Evolutionary conservation across 1,284 basidiomycete species (phyloP).

Genomic region (Irpex lacteus): DNA sequence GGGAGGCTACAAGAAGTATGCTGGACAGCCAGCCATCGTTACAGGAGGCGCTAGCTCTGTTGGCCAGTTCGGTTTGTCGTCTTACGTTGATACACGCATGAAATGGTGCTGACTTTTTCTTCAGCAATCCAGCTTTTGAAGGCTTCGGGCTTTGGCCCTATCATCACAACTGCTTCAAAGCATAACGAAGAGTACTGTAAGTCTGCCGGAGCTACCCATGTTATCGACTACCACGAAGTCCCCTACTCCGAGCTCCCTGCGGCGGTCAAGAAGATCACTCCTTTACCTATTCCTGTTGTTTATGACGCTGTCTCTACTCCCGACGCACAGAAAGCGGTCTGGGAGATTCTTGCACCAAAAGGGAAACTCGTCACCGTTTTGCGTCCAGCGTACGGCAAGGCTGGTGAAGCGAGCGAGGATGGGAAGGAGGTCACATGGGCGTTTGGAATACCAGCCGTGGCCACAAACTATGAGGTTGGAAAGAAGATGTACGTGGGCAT

Average conservation of each 20-base stretch:
- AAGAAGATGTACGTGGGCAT: conserved; percentile 12
- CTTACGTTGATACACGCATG: neutral
- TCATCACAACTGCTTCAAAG: conserved; percentile 26
- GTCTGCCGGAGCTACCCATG: conserved; percentile 30
- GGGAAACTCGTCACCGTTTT: neutral
- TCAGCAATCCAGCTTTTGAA: conserved; percentile 27
- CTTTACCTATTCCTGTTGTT: conserved; percentile 12
- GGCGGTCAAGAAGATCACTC: conserved; percentile 12
- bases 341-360: conserved; percentile 22
- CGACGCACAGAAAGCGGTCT: conserved; percentile 22
- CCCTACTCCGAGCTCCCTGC: conserved; percentile 10
- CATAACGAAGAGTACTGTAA: conserved; percentile 28
- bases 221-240: conserved; percentile 21
- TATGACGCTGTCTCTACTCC: conserved; percentile 26
- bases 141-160: conserved; percentile 23
- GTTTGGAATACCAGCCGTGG: conserved; percentile 7
- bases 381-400: neutral
- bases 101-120: neutral
- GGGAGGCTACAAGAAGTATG: conserved; percentile 24
- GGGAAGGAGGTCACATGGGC: conserved; percentile 13
- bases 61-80: conserved; percentile 32
- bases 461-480: conserved; percentile 9
- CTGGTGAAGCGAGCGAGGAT: neutral
- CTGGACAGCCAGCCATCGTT: conserved; percentile 29
- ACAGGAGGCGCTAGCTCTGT: conserved; percentile 36